These are phyloP conservation scores for Teunomyces lycoperdinae DNA, from an alignment of 805 yeast genomes.

Conservation along the genomic window DNA sequence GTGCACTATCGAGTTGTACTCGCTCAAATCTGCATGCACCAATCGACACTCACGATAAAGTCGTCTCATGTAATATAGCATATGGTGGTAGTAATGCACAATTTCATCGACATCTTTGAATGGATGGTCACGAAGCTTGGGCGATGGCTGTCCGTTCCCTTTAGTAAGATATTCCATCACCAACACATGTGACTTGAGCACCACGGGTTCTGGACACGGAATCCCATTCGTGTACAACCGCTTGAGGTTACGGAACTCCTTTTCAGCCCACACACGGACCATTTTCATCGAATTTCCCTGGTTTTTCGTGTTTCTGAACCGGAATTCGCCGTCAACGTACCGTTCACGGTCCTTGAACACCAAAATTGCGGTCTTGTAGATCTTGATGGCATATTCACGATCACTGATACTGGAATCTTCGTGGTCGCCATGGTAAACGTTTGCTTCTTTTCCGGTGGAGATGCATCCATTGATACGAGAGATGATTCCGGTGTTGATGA, in stretches of 20 bases:
- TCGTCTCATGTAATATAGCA: slow-evolving; percentile 81
- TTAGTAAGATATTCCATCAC: slow-evolving; percentile 87
- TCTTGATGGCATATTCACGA: slow-evolving; percentile 78
- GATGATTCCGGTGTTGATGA: slow-evolving; percentile 80
- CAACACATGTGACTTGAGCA: slow-evolving; percentile 81
- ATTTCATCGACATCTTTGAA: slow-evolving; percentile 67
- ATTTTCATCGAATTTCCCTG: slow-evolving; percentile 94
- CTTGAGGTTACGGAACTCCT: slow-evolving; percentile 90
- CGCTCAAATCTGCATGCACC: slow-evolving; percentile 96
- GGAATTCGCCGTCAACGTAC: slow-evolving; percentile 92
- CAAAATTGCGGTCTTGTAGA: slow-evolving; percentile 91
- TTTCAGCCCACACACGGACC: slow-evolving; percentile 99
- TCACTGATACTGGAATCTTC: slow-evolving; percentile 41
- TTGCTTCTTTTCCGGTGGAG: slow-evolving; percentile 98
- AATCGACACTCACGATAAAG: slow-evolving; percentile 85
- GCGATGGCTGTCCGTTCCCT: slow-evolving; percentile 88
- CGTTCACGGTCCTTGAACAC: slow-evolving; percentile 97
- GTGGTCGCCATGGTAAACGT: slow-evolving; percentile 73
- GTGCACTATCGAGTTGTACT: slow-evolving; percentile 89
- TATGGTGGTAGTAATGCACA: slow-evolving; percentile 66
- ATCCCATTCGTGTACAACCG: slow-evolving; percentile 75
- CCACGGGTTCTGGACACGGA: slow-evolving; percentile 92
- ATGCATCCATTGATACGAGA: slow-evolving; percentile 90
- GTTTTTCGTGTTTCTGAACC: slow-evolving; percentile 81
- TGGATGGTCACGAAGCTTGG: slow-evolving; percentile 80